Base-by-base conservation (phyloP, 2,329 filamentous ascomycete genomes). In the Ophiobolus disseminans region DNA sequence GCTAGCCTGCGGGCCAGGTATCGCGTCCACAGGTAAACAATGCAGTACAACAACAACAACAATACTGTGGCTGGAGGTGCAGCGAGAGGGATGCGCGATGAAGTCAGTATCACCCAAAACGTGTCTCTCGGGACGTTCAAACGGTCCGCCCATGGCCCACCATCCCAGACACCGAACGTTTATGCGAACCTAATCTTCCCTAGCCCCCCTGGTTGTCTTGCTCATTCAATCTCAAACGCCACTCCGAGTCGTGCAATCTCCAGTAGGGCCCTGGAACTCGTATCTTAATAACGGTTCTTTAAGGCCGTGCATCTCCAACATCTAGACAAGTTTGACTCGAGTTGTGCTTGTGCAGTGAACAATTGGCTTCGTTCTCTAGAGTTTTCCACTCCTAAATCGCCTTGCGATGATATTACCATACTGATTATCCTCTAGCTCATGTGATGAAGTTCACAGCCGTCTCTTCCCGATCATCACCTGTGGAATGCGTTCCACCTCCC, bases 121-220 rank as follows among this genome's bases (percentile, higher is more conserved):
- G 35, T 38, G 19, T 14, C 28, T 31, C 28, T 31, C 28, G 16
- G 16, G 13, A 14, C 28, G 13, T n/a, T 10, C 28, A n/a, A 31
- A 31, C 28, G 28, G 28, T 14, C 28, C 28, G 28, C 28, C 28
- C 9, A 31, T 36, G 16, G 34, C 8, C 16, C 38, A 19, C 16
- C 4, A 28, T 17, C 13, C 19, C n/a, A 13, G 23, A 20, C 38
- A 19, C n/a, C 30, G 22, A 16, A 30, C 38, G 23, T 36, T 30
- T 21, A 40, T 40, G 51, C 37, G 43, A 55, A 45, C 51, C 47
- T 40, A 50, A 51, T 55, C 51, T 41, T 40, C 43, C 36, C 51
- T 48, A 50, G 51, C 40, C 47, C 51, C 47, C 48, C 50, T 50
- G 47, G 44, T 25, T 40, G 39, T 44, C 48, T 35, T n/a, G n/a